Conservation (phyloP, 495 filamentous ascomycete genomes). For the Neohortaea acidophila region DNA sequence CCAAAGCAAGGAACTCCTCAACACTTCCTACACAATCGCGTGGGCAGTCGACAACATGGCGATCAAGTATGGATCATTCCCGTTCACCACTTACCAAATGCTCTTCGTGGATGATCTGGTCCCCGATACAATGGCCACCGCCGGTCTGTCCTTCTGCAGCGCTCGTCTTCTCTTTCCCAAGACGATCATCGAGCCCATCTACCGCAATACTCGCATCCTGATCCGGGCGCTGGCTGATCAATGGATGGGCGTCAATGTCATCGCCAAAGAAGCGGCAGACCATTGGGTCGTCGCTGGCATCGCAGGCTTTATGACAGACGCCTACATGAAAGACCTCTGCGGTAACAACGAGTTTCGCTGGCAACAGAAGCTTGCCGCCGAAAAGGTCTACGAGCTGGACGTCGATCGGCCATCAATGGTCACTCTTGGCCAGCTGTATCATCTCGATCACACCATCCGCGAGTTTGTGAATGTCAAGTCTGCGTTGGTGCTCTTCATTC, state of each 20-base stretch:
- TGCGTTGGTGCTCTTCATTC: constrained; percentile 77
- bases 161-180: constrained; percentile 68
- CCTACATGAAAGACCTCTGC: constrained; percentile 74
- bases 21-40: constrained; percentile 64
- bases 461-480: constrained; percentile 90
- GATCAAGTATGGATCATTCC: constrained; percentile 69
- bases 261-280: constrained; percentile 64
- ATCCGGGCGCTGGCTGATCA: constrained; percentile 79
- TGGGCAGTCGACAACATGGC: constrained; percentile 76
- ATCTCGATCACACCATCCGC: constrained; percentile 63
- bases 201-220: constrained; percentile 58
- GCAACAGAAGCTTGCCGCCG: constrained; percentile 71
- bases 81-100: constrained; percentile 74
- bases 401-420: constrained; percentile 67
- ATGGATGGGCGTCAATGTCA: constrained; percentile 82
- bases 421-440: constrained; percentile 59
- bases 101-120: constrained; percentile 84
- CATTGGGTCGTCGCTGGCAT: constrained; percentile 86
- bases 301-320: constrained; percentile 81
- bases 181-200: constrained; percentile 66
- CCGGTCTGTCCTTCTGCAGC: constrained; percentile 75
- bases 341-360: constrained; percentile 91
- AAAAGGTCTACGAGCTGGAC: constrained; percentile 68
- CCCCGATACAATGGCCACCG: constrained; percentile 56
- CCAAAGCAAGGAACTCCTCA: constrained; percentile 58